Percentiles rank a stretch among this genome's conserved stretches.
phyloP scores from a whole-genome alignment of 2,329 filamentous ascomycete species.

The Fusarium pseudograminearum region DNA sequence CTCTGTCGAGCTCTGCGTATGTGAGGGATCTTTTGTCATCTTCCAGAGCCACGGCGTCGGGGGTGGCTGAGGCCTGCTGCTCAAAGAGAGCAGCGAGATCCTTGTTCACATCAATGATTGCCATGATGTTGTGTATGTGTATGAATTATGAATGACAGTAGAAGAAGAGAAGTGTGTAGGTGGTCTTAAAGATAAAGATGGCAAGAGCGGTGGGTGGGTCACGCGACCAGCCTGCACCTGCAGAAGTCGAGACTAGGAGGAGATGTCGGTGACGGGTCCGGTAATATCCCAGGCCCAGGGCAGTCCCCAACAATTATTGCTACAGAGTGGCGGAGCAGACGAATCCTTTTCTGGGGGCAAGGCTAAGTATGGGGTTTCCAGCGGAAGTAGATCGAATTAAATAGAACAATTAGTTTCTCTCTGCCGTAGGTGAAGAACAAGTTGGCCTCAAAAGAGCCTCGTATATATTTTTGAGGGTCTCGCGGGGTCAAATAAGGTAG shows the following conservation, averaged over 20 bases:
- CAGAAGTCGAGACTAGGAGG: constrained; percentile 18
- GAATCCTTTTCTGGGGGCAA: constrained; percentile 20
- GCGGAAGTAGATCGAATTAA: not conserved
- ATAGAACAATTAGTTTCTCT: not conserved
- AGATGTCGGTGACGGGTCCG: constrained; percentile 43
- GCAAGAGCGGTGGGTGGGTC: constrained; percentile 44
- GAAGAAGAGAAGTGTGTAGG: constrained; percentile 4
- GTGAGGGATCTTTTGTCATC: constrained; percentile 76
- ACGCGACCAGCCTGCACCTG: constrained; percentile 42
- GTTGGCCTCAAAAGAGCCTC: constrained; percentile 22
- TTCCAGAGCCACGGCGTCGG: constrained; percentile 77
- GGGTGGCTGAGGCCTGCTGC: constrained; percentile 75
- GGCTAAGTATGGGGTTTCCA: not conserved
- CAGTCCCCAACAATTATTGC: constrained; percentile 38
- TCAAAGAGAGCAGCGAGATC: constrained; percentile 79
- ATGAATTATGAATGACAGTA: constrained; percentile 6
- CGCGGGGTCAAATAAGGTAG: constrained; percentile 32
- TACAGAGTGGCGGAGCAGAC: constrained; percentile 25
- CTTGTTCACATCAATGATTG: constrained; percentile 76
- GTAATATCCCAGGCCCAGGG: constrained; percentile 12
- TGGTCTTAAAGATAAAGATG: constrained; percentile 20
- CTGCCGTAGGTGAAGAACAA: not conserved
- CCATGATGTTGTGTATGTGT: constrained; percentile 58
- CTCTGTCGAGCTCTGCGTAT: constrained; percentile 77
- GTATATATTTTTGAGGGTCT: constrained; percentile 22